phyloP scores from a whole-genome alignment of 2,329 filamentous ascomycete genomes.

The Emergomyces pasteurianus region DNA sequence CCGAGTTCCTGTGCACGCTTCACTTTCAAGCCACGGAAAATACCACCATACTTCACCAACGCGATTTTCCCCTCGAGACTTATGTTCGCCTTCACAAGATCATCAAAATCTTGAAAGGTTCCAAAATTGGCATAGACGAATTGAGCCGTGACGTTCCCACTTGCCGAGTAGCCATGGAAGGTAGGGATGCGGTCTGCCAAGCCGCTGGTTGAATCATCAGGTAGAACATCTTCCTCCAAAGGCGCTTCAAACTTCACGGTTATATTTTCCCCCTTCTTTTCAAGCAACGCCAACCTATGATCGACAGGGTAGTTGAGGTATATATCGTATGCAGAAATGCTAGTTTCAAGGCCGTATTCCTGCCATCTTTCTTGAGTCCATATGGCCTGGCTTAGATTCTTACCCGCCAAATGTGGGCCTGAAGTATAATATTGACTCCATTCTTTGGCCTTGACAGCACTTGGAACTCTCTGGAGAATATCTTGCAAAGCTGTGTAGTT shows the following conservation, averaged over 20 bases:
- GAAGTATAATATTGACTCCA: conserved; percentile 71
- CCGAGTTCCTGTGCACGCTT: conserved; percentile 86
- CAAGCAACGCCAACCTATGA: conserved; percentile 55
- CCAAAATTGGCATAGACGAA: conserved; percentile 91
- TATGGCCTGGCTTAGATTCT: conserved; percentile 62
- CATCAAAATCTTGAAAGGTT: conserved; percentile 73
- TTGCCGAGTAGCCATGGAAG: conserved; percentile 91
- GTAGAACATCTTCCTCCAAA: conserved; percentile 70
- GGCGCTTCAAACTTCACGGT: conserved; percentile 65
- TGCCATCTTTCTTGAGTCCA: conserved; percentile 68
- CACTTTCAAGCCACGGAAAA: conserved; percentile 84
- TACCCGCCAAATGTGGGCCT: conserved; percentile 63
- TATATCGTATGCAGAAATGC: conserved; percentile 58
- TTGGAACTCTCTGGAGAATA: conserved; percentile 43
- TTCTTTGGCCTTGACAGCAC: conserved; percentile 46
- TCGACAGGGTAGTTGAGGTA: conserved; percentile 68
- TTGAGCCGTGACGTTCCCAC: conserved; percentile 75
- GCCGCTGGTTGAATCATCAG: conserved; percentile 69
- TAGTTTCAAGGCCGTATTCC: conserved; percentile 52
- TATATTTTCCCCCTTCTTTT: conserved; percentile 32
- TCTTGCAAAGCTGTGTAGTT: conserved; percentile 43
- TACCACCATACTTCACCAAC: conserved; percentile 69
- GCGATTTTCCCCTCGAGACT: conserved; percentile 75
- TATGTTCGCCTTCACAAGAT: conserved; percentile 62
- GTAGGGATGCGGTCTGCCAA: conserved; percentile 65